Conservation (phyloP, 2,329 filamentous ascomycete genomes). For the Pestalotiopsis sp. region DNA sequence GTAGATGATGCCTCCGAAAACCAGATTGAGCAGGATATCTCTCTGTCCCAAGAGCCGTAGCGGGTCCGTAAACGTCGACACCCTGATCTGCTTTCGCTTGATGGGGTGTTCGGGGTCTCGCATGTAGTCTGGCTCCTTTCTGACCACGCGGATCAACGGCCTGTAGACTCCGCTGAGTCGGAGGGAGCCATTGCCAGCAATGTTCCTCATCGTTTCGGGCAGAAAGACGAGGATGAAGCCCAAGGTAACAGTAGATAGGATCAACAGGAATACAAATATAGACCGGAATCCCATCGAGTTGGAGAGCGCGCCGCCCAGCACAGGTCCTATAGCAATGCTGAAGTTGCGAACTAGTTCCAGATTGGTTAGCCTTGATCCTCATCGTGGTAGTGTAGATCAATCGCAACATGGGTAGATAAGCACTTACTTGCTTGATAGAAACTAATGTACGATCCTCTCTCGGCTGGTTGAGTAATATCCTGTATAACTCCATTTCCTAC, state of each 20-base stretch:
- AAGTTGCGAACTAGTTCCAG: constrained; percentile 27
- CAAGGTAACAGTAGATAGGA: constrained; percentile 23
- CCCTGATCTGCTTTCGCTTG: constrained; percentile 24
- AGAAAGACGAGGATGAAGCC: constrained; percentile 26
- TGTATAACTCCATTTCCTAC: constrained; percentile 34
- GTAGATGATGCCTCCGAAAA: constrained; percentile 30
- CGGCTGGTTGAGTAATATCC: constrained; percentile 30
- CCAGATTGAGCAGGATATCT: constrained; percentile 38
- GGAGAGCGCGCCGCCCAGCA: constrained; percentile 33
- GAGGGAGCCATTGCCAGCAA: constrained; percentile 29
- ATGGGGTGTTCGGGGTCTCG: constrained; percentile 18
- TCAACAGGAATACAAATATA: constrained; percentile 33
- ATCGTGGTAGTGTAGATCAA: not conserved
- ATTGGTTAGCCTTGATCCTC: not conserved
- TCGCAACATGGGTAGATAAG: not conserved
- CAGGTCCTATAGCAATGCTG: constrained; percentile 34
- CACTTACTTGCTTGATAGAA: constrained; percentile 35
- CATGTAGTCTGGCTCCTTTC: constrained; percentile 17
- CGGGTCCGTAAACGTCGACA: constrained; percentile 36
- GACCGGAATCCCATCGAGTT: constrained; percentile 32
- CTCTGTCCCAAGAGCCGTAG: constrained; percentile 41
- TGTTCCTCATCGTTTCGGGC: constrained; percentile 30
- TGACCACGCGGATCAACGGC: constrained; percentile 21
- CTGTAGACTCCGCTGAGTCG: constrained; percentile 28
- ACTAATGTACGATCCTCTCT: constrained; percentile 33